Evolutionary conservation across 31 red algal species (phyloP).

Genomic region (Odonthalia washingtoniensis): DNA sequence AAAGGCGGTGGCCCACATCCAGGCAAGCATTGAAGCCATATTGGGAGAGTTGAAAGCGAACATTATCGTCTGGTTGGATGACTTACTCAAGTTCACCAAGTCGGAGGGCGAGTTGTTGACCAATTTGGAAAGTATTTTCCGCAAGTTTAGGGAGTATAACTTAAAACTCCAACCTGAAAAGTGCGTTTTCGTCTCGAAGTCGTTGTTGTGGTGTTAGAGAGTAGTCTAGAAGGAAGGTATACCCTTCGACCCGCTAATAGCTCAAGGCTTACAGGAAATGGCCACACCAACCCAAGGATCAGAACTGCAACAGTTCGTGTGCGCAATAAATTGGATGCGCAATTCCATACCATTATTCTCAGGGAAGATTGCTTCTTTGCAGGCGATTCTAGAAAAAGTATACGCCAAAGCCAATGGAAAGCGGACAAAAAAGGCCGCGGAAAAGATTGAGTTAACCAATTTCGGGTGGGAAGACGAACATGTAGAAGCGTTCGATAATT

Average conservation of each 20-base stretch:
- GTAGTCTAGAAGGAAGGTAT: neutral
- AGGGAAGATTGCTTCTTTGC: constrained; percentile 5
- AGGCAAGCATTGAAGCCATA: neutral
- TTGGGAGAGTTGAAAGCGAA: neutral
- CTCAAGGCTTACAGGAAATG: neutral
- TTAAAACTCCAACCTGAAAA: neutral
- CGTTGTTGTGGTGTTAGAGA: neutral
- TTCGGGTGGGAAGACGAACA: neutral
- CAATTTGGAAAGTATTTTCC: neutral
- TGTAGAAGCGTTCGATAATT: neutral
- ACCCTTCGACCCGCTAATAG: neutral
- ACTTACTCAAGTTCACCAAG: neutral
- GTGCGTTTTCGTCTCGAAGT: neutral
- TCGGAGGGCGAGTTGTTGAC: neutral
- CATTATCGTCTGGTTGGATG: neutral
- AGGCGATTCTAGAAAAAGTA: constrained; percentile 7
- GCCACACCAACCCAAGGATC: neutral
- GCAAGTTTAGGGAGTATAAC: neutral
- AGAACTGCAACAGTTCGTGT: constrained; percentile 46
- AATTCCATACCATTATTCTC: constrained; percentile 17
- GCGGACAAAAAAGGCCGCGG: constrained; percentile 21
- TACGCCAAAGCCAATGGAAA: constrained; percentile 26
- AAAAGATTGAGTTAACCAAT: neutral
- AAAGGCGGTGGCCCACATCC: neutral
- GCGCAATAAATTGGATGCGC: constrained; percentile 54